phyloP scores from a whole-genome alignment of 768 basidiomycete genomes.

The Agaricus sinodeliciosus region DNA sequence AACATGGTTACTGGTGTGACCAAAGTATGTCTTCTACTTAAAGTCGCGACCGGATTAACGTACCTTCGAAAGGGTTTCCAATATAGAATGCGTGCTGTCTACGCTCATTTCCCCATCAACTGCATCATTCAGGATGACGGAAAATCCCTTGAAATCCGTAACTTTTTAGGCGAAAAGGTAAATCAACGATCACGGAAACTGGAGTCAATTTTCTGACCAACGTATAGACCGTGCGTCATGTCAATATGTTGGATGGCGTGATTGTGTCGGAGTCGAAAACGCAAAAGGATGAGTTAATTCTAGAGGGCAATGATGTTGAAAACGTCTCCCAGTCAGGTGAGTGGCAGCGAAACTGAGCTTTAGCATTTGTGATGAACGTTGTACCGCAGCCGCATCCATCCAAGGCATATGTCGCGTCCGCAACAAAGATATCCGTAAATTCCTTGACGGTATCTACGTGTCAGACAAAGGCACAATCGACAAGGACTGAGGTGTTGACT shows the following conservation, averaged over 20 bases:
- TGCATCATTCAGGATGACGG: slow-evolving; percentile 84
- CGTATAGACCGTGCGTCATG: slow-evolving; percentile 81
- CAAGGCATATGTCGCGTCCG: slow-evolving; percentile 95
- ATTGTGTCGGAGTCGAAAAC: slow-evolving; percentile 77
- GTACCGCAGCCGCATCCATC: slow-evolving; percentile 76
- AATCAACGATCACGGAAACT: slow-evolving; percentile 11
- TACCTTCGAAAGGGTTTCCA: slow-evolving; percentile 75
- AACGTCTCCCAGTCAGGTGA: slow-evolving; percentile 94
- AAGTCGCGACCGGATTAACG: neutral
- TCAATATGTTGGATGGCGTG: slow-evolving; percentile 88
- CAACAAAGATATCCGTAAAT: slow-evolving; percentile 99
- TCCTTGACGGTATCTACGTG: slow-evolving; percentile 91
- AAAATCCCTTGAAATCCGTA: slow-evolving; percentile 77
- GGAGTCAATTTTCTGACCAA: neutral
- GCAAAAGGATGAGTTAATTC: slow-evolving; percentile 91
- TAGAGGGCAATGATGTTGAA: slow-evolving; percentile 94
- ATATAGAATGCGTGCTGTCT: slow-evolving; percentile 99
- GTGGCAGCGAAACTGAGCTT: slow-evolving; percentile 7
- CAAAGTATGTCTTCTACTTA: slow-evolving; percentile 46
- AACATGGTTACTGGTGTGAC: slow-evolving; percentile 99
- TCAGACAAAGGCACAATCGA: slow-evolving; percentile 71
- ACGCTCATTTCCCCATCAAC: slow-evolving; percentile 99
- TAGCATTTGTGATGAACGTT: neutral
- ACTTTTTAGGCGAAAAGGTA: slow-evolving; percentile 94
- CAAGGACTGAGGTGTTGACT: slow-evolving; percentile 22